A percentile compares a stretch with the other conserved stretches of the same genome.
phyloP scores from a whole-genome alignment of 768 basidiomycete genomes.

The Paxillus rubicundulus region DNA sequence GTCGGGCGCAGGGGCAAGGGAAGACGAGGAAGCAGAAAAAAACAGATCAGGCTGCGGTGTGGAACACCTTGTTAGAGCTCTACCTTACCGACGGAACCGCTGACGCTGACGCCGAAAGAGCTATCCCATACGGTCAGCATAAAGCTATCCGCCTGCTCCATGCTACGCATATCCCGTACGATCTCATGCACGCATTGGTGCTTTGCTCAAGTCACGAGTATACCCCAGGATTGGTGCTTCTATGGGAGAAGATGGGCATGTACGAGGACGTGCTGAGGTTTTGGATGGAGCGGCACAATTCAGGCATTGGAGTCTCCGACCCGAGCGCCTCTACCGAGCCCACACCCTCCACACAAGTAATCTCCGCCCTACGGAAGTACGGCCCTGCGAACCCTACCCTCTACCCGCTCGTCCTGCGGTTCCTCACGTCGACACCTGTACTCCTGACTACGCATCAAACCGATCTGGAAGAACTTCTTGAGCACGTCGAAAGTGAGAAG shows the following conservation, averaged over 20 bases:
- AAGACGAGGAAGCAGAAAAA: constrained; percentile 52
- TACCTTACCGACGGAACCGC: constrained; percentile 57
- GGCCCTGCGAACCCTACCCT: constrained; percentile 70
- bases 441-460: constrained; percentile 66
- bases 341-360: constrained; percentile 46
- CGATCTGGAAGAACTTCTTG: constrained; percentile 70
- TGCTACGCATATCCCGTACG: constrained; percentile 67
- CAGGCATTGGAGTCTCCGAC: constrained; percentile 3
- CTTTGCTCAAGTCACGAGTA: constrained; percentile 85
- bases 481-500: constrained; percentile 73
- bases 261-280: constrained; percentile 92
- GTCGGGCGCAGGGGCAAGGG: constrained; percentile 8
- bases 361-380: constrained; percentile 73
- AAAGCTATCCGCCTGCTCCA: constrained; percentile 76
- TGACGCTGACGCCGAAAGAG: constrained; percentile 35
- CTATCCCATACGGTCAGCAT: constrained; percentile 18
- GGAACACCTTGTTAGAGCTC: constrained; percentile 94
- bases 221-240: constrained; percentile 77
- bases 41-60: constrained; percentile 78
- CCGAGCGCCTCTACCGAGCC: constrained; percentile 27
- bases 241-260: constrained; percentile 96
- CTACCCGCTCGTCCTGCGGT: constrained; percentile 85
- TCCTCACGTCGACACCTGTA: constrained; percentile 80
- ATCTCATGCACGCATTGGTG: constrained; percentile 90
- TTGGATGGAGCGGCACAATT: constrained; percentile 74